These are phyloP conservation scores for Pseudonectria buxi DNA, from an alignment of 2,329 filamentous ascomycete genomes.

Conservation along the genomic window DNA sequence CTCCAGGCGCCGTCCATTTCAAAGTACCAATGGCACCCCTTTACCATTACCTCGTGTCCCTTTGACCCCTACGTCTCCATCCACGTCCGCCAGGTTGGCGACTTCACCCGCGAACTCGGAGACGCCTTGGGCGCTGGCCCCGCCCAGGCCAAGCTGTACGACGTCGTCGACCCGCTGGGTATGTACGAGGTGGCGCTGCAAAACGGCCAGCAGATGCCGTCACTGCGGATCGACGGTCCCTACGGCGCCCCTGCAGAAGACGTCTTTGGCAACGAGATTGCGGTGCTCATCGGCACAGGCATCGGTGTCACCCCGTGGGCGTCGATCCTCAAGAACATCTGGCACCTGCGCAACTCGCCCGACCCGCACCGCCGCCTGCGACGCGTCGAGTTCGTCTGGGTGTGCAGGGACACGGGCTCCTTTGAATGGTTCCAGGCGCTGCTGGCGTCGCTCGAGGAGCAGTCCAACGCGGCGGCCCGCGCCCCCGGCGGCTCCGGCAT, in stretches of 20 bases:
- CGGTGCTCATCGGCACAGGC: constrained; percentile 77
- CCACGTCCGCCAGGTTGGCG: constrained; percentile 92
- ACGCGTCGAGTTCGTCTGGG: constrained; percentile 98
- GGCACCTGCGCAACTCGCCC: constrained; percentile 84
- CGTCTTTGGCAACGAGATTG: constrained; percentile 89
- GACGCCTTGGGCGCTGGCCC: constrained; percentile 88
- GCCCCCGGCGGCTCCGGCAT: constrained; percentile 59
- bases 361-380: constrained; percentile 85
- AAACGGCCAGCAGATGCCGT: constrained; percentile 88
- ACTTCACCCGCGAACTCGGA: constrained; percentile 91
- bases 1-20: constrained; percentile 87
- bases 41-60: constrained; percentile 97
- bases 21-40: constrained; percentile 92
- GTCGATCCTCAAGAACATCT: constrained; percentile 91
- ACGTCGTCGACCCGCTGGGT: constrained; percentile 82
- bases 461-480: constrained; percentile 65
- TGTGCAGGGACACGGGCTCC: constrained; percentile 89
- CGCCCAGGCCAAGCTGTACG: constrained; percentile 83
- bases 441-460: constrained; percentile 80
- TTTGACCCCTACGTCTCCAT: constrained; percentile 92
- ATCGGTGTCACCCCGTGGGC: constrained; percentile 87
- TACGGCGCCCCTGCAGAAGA: constrained; percentile 97
- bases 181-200: constrained; percentile 97
- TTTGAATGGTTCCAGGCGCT: constrained; percentile 99
- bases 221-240: constrained; percentile 83